Base-by-base conservation (phyloP, 1,139 yeast genomes). In the Suhomyces coccinellae region DNA sequence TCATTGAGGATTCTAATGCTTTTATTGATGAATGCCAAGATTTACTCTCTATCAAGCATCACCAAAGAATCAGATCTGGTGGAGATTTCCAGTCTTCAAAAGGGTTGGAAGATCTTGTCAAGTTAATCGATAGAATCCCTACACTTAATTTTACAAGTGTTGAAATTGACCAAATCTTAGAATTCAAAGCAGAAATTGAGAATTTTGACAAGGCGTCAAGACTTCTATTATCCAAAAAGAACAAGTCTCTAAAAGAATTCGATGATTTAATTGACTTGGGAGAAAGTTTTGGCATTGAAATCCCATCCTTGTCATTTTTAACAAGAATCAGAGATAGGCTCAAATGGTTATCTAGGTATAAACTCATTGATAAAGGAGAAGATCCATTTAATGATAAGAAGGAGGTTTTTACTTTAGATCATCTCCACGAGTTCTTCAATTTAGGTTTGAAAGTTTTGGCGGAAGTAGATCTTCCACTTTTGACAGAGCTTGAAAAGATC, bases 11-110 rank as follows among this genome's bases (percentile, higher is more conserved):
- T 27, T 78, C 84, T 0, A 73, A 73, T 40, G 61, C 58, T 5
- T 82, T 87, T 75, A 70, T 77, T 20, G 84, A 79, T 16, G 75
- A 76, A 36, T 85, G 87, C 30, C 83, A 80, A 50, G 65, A 65
- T 4, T 59, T 83, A 15, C 58, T 84, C 40, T 60, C 82, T 0
- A 65, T 66, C 58, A 72, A 77, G 47, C 82, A 79, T 50, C 81
- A 77, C 46, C 82, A 75, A 46, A 62, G 83, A 33, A 77, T 73
- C 47, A 58, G 77, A 32, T 59, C 55, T 11, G 52, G 58, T 10
- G 49, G 55, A 30, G 59, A 56, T 6, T 48, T 42, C 31, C 52
- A 40, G 20, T 52, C 46, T 40, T 50, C 42, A 46, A 57, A 43
- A 28, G 58, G 60, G 9, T 53, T 63, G 40, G 57, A 56, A 32